Evolutionary conservation across 768 basidiomycete species (phyloP), one percentile per base, ranked within the genome.

Genomic region (Hebeloma cylindrosporum): DNA sequence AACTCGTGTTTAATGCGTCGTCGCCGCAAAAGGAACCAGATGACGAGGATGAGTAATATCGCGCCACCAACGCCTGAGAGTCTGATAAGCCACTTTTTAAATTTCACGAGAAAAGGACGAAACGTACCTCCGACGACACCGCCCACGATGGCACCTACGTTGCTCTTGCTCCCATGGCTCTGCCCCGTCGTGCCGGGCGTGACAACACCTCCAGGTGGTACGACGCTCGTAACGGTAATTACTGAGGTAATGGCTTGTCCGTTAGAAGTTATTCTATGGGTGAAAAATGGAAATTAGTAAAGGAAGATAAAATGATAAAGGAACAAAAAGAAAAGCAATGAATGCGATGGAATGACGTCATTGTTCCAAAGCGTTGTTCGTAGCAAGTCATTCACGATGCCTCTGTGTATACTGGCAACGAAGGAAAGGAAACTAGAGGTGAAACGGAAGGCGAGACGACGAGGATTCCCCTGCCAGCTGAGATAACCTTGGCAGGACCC

Each of bases 81-180:
- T n/a, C n/a, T n/a, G n/a, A n/a, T n/a, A n/a, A n/a, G n/a, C n/a
- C n/a, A n/a, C n/a, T n/a, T n/a, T n/a, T n/a, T n/a, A n/a, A n/a
- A n/a, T n/a, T n/a, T 30, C 3, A 33, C 14, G 27, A 16, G 13
- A 29, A 10, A 29, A 40, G 10, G 18, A 16, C n/a, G 3, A 7
- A 2, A 48, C 54, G 10, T 25, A 60, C 60, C 60, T 52, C 60
- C 60, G 5, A 62, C 54, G 10, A 58, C 60, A 45, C 60, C 60
- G 0, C 60, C 60, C 2, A 59, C 57, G 20, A 62, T 62, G 4
- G 60, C 53, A 7, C 55, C 60, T 3, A 51, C 43, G 28, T 56
- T 52, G 3, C 50, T 41, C 20, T 39, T 42, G 10, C 28, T 8
- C 11, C 23, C 17, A 3, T 21, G 13, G 1, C 40, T 17, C 3